A percentile compares a stretch with the other conserved stretches of the same genome.
Evolutionary conservation across 805 yeast species (phyloP).

Genomic region (Debaryomyces castellii): DNA sequence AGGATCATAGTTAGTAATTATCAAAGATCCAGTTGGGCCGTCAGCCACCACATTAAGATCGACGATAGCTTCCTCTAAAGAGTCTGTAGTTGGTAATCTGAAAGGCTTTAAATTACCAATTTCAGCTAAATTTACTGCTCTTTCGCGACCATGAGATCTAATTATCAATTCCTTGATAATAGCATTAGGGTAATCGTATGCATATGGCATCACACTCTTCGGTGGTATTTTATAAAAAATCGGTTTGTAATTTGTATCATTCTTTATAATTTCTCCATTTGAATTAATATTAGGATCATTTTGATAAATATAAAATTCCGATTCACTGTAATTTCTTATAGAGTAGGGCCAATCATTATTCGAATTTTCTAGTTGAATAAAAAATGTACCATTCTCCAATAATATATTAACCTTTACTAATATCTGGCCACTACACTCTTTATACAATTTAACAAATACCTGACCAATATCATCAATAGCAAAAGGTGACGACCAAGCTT

Average conservation of each 20-base stretch:
- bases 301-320: conserved; percentile 86
- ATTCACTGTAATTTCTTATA: conserved; percentile 82
- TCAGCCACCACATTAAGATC: conserved; percentile 94
- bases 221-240: conserved; percentile 81
- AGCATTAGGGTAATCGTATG: conserved; percentile 97
- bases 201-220: conserved; percentile 93
- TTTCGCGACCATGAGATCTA: conserved; percentile 67
- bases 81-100: conserved; percentile 56
- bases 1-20: conserved; percentile 80
- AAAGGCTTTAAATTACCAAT: conserved; percentile 90
- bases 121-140: conserved; percentile 84
- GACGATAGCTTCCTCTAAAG: conserved; percentile 50
- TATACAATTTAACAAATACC: conserved; percentile 66
- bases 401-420: conserved; percentile 71
- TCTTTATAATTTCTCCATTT: conserved; percentile 53
- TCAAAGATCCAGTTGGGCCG: conserved; percentile 89
- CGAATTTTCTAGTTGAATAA: conserved; percentile 72
- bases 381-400: conserved; percentile 80
- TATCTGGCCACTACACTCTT: conserved; percentile 63
- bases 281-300: conserved; percentile 71
- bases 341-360: conserved; percentile 89
- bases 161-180: conserved; percentile 75
- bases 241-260: conserved; percentile 66
- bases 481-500: conserved; percentile 88
- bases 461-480: conserved; percentile 82